Base-by-base conservation (phyloP, 768 basidiomycete genomes). In the Agaricus sinodeliciosus region DNA sequence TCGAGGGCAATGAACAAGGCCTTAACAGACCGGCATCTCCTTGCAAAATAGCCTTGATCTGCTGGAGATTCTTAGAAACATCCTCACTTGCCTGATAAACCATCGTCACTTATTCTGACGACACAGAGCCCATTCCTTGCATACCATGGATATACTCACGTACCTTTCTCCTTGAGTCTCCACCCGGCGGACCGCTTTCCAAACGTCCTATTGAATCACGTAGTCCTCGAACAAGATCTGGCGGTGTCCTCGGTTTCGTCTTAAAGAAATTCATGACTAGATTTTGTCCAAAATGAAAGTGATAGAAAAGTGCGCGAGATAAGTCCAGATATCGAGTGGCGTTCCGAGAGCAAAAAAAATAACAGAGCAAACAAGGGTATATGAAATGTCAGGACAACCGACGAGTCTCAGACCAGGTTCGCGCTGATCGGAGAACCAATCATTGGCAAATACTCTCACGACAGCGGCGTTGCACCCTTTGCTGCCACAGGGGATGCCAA, bases 181-280 rank as follows among this genome's bases (percentile, higher is more conserved):
- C 77, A 11, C 88, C 89, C 15, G 87, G 82, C 36, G 85, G 78
- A 1, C 82, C 80, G 6, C 75, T 66, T 58, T 94, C 93, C 51
- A 96, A 74, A 66, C 77, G 84, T 58, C 80, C 79, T 60, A 93
- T 80, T 48, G 86, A 79, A 64, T 95, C 93, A 28, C 84, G 78
- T 44, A 94, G 74, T 45, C 85, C 80, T 42, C 86, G 80, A 28
- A 95, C 88, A 58, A 94, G 79, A 64, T 96, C 93, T 43, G 90
- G 82, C 7, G 94, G 94, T 31, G 88, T 87, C 63, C 90, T 77
- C 41, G 81, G 84, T 66, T 91, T 94, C 18, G 89, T 84, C 74
- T 91, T 93, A 84, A 95, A 95, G 75, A 95, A 94, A 71, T 94
- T 94, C 93, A 95, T 94, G 42, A 9, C n/a, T 16, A 39, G 19